These are phyloP conservation scores for Auricularia cornea DNA, from an alignment of 768 basidiomycete species.

Conservation along the genomic window DNA sequence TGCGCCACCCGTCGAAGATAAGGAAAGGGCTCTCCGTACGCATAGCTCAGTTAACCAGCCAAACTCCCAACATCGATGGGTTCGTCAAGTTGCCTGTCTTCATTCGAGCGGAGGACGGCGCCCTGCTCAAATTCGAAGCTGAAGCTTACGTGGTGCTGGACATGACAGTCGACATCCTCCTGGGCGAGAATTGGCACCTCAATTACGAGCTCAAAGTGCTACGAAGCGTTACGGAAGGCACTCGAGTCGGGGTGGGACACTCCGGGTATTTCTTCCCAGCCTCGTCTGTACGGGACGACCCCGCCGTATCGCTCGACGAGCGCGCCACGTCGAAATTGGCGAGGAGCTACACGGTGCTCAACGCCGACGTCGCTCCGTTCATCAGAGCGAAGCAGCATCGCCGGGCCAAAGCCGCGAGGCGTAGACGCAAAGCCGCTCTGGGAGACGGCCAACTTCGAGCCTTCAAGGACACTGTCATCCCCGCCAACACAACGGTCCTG, in stretches of 20 bases:
- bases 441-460: not conserved
- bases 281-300: not conserved
- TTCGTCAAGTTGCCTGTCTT: not conserved
- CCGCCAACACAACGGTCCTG: not conserved
- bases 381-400: not conserved
- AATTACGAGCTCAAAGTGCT: conserved; percentile 13
- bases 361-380: not conserved
- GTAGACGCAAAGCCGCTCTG: not conserved
- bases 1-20: not conserved
- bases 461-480: not conserved
- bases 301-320: not conserved
- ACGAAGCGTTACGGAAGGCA: not conserved
- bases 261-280: not conserved
- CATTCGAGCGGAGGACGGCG: not conserved
- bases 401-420: not conserved
- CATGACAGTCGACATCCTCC: conserved; percentile 23
- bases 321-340: not conserved
- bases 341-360: not conserved
- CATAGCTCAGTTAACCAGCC: not conserved
- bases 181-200: conserved; percentile 24
- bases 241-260: not conserved
- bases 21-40: not conserved
- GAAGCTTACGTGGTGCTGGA: conserved; percentile 13
- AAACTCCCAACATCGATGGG: not conserved
- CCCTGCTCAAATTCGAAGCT: not conserved